Evolutionary conservation across 2,329 filamentous ascomycete species (phyloP), one percentile per base, ranked within the genome.

Genomic region (Arthrobotrys entomopaga): DNA sequence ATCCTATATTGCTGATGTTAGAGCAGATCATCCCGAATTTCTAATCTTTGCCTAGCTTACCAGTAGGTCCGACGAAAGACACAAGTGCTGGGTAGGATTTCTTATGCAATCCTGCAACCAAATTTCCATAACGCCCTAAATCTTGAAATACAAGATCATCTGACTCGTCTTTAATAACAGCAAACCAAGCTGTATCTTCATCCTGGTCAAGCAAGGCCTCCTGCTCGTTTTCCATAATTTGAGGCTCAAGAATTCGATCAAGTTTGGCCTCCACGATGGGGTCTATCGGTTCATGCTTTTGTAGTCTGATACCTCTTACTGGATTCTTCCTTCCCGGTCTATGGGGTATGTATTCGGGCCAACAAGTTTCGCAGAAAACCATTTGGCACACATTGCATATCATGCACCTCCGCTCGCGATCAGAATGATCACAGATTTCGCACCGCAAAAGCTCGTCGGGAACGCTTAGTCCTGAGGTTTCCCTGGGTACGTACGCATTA

Each of bases 61-160:
- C 77, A 22, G 77, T 78, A 54, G 75, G 70, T 20, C 77, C 77
- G 7, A 78, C 67, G 20, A 78, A 78, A 40, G 75, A 77, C 26
- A 77, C 73, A 19, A 78, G 71, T 38, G 73, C 76, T 29, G 77
- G 77, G 50, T 76, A 69, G 11, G 70, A 66, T 20, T 54, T 72
- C 19, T 67, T 61, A 10, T 66, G n/a, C 26, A 59, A 20, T 34
- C 54, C 64, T 38, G 13, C 66, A 59, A 38, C 65, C 53, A 72
- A 65, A 38, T 6, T 60, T 19, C 16, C 42, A 22, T 20, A 77
- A 60, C 2, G 53, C 40, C 46, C 59, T 13, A 52, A 63, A 19
- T 77, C 76, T 11, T 76, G 72, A 16, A 76, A 71, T 10, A 65
- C n/a, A 10, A 38, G 24, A 6, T 76, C 56, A 2, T 56, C 54